Base-by-base conservation (phyloP, 805 yeast genomes). In the Groenewaldozyma tartarivorans region DNA sequence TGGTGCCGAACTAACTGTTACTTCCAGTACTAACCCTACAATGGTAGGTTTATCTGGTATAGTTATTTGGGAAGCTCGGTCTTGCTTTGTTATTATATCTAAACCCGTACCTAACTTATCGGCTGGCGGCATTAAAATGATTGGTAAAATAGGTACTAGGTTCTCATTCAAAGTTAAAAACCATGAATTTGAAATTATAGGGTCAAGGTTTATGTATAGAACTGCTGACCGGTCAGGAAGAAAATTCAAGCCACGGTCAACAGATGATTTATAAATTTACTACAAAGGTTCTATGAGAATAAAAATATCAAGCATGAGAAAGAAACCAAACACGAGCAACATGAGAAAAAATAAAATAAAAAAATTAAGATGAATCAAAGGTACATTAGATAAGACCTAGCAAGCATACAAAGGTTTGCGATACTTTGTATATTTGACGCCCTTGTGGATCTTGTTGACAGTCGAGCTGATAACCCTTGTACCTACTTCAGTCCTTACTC, bases 41-140 rank as follows among this genome's bases (percentile, higher is more conserved):
- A 54, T 74, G 41, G 67, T 79, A 5, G 94, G 92, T 0, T 51
- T 69, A 24, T 49, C 65, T 30, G 96, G 96, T 0, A 81, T 87
- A 4, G 83, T 87, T 1, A 63, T 84, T 2, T 83, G 92, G 81
- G 96, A 87, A 55, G 72, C 90, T 5, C 86, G 81, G 56, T 75
- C 77, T 48, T 71, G 73, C 45, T 80, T 84, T 53, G 69, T 84
- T 2, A 53, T 86, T 36, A 77, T 78, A 9, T 71, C 77, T 1
- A 71, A 71, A 2, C 54, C 71, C 35, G n/a, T n/a, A n/a, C 40
- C 43, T 35, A 42, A 40, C 22, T 52, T 45, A 53, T 60, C 41
- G 48, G 64, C 78, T 3, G 92, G 90, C 20, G 87, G 87, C 3
- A 44, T 85, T 29, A 70, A 75, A 49, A 62, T 79, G 46, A 57